Percentiles rank a stretch among this genome's conserved stretches.
These are phyloP conservation scores for Cymbopogon citratus DNA, from an alignment of 176 grass and related monocot species.

Conservation along the genomic window DNA sequence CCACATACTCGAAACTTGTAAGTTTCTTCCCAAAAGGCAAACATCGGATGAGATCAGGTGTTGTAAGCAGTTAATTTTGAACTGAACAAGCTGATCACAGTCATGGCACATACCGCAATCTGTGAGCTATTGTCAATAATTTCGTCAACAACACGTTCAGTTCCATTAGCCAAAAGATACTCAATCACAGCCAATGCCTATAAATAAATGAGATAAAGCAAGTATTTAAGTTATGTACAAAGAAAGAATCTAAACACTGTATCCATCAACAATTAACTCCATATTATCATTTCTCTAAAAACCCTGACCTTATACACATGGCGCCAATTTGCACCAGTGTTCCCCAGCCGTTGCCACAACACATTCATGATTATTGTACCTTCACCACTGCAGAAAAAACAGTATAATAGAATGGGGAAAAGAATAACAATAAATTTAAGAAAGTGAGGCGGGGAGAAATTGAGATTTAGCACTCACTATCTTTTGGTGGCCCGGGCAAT, in stretches of 20 bases:
- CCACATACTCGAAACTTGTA: constrained; percentile 53
- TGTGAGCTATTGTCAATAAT: constrained; percentile 58
- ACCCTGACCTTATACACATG: constrained; percentile 65
- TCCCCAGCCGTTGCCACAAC: constrained; percentile 53
- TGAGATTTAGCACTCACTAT: constrained; percentile 24
- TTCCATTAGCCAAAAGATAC: constrained; percentile 71
- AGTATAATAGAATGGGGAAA: neutral
- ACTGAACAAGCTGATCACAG: neutral
- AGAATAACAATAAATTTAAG: neutral
- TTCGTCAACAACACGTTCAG: constrained; percentile 50
- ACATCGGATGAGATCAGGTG: neutral
- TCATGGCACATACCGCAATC: constrained; percentile 58
- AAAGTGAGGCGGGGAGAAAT: neutral
- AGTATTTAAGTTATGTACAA: neutral
- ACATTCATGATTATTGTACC: constrained; percentile 57
- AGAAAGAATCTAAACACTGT: neutral
- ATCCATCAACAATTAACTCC: neutral
- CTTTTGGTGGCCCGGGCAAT: constrained; percentile 60
- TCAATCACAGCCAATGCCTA: constrained; percentile 68
- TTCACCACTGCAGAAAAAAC: constrained; percentile 44
- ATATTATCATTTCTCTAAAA: neutral
- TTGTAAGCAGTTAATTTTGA: neutral
- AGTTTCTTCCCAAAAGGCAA: constrained; percentile 34
- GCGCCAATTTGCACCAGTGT: constrained; percentile 61
- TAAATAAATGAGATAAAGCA: constrained; percentile 14